These are phyloP conservation scores for Russula sp. DNA, from an alignment of 768 basidiomycete species.

Conservation along the genomic window DNA sequence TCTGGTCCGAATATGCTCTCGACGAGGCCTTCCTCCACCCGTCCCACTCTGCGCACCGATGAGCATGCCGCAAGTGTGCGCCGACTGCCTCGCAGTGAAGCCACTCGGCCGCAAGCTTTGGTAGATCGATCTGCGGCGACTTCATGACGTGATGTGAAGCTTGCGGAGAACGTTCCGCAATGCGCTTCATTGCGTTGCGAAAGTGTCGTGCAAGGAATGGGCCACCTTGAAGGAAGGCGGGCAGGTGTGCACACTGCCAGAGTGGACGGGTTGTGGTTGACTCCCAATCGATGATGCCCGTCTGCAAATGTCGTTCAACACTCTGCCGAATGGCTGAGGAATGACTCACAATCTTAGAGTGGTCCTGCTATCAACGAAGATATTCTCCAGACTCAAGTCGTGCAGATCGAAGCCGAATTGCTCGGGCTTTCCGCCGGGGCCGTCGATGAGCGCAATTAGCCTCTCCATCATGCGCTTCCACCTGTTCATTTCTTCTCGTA, in stretches of 20 bases:
- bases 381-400: constrained; percentile 78
- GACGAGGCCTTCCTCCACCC: constrained; percentile 84
- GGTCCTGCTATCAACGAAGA: constrained; percentile 74
- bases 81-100: constrained; percentile 64
- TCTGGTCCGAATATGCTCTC: constrained; percentile 68
- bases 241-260: constrained; percentile 80
- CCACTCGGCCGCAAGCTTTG: constrained; percentile 59
- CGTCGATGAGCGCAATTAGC: constrained; percentile 35
- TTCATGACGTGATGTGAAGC: constrained; percentile 25
- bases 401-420: constrained; percentile 81
- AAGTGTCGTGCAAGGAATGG: constrained; percentile 69
- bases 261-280: constrained; percentile 83
- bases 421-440: constrained; percentile 37
- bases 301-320: constrained; percentile 39
- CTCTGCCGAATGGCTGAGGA: not conserved
- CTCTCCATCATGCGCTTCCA: constrained; percentile 66
- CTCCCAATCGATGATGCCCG: constrained; percentile 87
- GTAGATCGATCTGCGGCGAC: constrained; percentile 31
- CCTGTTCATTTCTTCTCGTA: constrained; percentile 63
- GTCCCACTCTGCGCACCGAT: constrained; percentile 83
- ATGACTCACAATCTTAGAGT: constrained; percentile 60
- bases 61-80: constrained; percentile 62
- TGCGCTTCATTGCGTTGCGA: constrained; percentile 52
- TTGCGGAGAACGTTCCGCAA: constrained; percentile 32
- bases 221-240: constrained; percentile 72